Evolutionary conservation across 2,329 filamentous ascomycete genomes (phyloP), one percentile per base, ranked within the genome.

Genomic region (Bertia moriformis): DNA sequence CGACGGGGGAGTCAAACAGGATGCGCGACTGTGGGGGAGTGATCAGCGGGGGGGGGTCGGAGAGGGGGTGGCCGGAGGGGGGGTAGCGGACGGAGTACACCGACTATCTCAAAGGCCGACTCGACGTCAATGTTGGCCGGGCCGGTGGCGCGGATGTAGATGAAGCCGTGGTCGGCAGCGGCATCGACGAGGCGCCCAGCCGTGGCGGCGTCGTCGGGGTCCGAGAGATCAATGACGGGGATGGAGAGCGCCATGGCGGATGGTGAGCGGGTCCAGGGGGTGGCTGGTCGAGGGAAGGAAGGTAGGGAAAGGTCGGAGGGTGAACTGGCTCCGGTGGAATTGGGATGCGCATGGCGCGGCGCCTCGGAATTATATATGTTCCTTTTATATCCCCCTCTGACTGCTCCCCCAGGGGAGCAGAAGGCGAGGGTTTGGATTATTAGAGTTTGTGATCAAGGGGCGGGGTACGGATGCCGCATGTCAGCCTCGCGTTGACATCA

Each of bases 101-200:
- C 48, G 64, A 91, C 87, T 52, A 93, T 57, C 13, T 69, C 61
- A 62, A 95, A 96, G 5, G 82, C 78, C 35, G 66, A 62, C 7
- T 83, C 68, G 30, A 95, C 74, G 39, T 78, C 71, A 19, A 69
- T 59, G 0, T 68, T 59, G 0, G 79, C 64, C 12, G 67, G 65
- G 33, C 78, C 80, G 17, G 75, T 69, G 51, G 85, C 88, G 52
- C 77, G 79, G 50, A 96, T 77, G 55, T 91, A 96, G 44, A 95
- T 73, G 58, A 96, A 96, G 44, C 89, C 89, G 59, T 87, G 81
- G 40, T 79, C 76, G 27, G 77, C 73, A 2, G 87, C 88, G 1
- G 89, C 89, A 43, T 82, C 71, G 32, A 95, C 75, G 32, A 96
- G 69, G 45, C 76, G 70, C 40, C 73, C 73, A 39, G 82, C 60